These are phyloP conservation scores for Neurospora tetrasperma DNA, from an alignment of 495 filamentous ascomycete genomes.

Conservation along the genomic window DNA sequence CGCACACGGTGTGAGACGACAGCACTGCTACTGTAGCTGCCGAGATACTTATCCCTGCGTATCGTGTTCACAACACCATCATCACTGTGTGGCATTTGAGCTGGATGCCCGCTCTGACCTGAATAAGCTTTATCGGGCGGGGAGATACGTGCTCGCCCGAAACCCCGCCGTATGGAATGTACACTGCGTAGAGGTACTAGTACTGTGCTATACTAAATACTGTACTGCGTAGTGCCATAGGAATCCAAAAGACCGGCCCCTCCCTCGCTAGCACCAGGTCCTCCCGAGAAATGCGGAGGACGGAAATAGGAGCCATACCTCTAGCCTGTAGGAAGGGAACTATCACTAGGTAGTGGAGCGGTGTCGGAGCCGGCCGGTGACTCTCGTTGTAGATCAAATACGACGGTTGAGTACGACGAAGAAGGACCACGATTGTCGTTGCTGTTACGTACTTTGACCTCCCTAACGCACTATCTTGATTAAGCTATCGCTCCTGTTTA, in stretches of 20 bases:
- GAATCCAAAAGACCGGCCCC: background rate
- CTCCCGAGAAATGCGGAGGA: slow-evolving; percentile 5
- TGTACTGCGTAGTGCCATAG: background rate
- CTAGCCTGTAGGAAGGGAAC: background rate
- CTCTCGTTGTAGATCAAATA: background rate
- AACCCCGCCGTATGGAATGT: background rate
- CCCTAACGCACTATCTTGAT: background rate
- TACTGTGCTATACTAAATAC: too few species aligned
- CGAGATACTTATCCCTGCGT: background rate
- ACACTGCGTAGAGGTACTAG: too few species aligned
- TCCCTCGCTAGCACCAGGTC: background rate
- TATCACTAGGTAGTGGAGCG: background rate
- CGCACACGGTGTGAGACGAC: background rate
- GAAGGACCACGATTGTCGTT: background rate
- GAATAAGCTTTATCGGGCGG: background rate
- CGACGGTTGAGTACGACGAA: background rate
- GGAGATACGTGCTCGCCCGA: background rate
- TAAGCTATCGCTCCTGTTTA: background rate
- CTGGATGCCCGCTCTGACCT: background rate
- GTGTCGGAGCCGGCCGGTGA: background rate
- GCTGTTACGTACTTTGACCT: background rate
- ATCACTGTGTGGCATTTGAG: background rate
- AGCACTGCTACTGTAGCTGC: background rate
- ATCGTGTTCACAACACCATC: background rate
- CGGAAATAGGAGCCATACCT: background rate